Evolutionary conservation across 495 filamentous ascomycete species (phyloP), one percentile per base, ranked within the genome.

Genomic region (Podospora pseudopauciseta): DNA sequence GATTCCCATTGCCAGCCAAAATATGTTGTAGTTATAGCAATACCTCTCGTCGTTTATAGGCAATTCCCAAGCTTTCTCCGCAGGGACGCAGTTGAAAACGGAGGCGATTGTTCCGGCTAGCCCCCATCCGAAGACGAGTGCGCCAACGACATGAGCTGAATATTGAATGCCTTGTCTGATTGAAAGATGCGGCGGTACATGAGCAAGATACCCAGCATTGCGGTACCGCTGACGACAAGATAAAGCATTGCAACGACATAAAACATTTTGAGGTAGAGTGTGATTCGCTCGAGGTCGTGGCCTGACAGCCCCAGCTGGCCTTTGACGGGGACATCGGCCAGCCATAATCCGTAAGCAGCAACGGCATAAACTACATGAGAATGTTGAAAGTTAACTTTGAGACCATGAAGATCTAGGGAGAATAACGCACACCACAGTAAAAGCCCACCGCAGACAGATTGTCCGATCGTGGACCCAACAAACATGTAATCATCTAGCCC

Each of bases 231-330:
- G 16, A 72, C 64, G 1, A 73, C 72, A 53, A 72, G 71, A 53
- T 77, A 77, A 18, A 77, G 68, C 18, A 72, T 58, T 16, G 71
- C 65, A 5, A 32, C 60, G 19, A 68, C 27, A 49, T 71, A 72
- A 9, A 67, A 56, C 18, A 75, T 55, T 30, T 68, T 65, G 18
- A 87, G 66, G 71, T 87, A 87, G 32, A 87, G 56, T 3, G 19
- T 27, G 56, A 59, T 18, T 15, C 56, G 19, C 5, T 59, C 56
- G 16, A 27, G 26, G 18, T 59, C 56, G 18, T 20, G 19, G 3
- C 18, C 56, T 13, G 26, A 23, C 2, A 27, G 18, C 56, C 56
- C 26, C 7, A 23, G 0, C 56, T 49, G 39, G 7, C 39, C 39
- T 11, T 49, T 9, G 6, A 49, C 7, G 0, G 9, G 39, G 9